Base-by-base conservation (phyloP, 2,329 filamentous ascomycete species). In the Beauveria medogensis region DNA sequence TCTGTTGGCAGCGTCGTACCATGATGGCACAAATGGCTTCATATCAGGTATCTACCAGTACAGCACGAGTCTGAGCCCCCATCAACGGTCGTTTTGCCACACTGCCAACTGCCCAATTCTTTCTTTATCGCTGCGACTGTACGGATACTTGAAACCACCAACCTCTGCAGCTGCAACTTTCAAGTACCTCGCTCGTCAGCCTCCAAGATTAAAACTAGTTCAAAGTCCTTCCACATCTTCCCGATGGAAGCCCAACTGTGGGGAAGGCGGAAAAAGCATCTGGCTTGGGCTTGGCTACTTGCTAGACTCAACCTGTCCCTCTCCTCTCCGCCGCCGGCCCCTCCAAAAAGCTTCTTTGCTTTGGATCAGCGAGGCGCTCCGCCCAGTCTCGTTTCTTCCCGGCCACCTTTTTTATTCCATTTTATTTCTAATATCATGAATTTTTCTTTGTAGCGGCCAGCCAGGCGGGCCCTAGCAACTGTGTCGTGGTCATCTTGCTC, bases 241-340 rank as follows among this genome's bases (percentile, higher is more conserved):
- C 30, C 34, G 44, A 44, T 59, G 47, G 47, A 59, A 51, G 55
- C 55, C 55, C 55, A 59, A 59, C 55, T 59, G 55, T 59, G 55
- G 55, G 55, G 55, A 51, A 57, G 3, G 9, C 20, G 54, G 28
- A 52, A 59, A 52, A 51, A 20, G 34, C 20, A 59, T 59, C 46
- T 59, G 30, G 55, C 55, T 51, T 48, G 16, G 55, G 55, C 22
- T 44, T 58, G 14, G 52, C 37, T 20, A 28, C 22, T 14, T 43
- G 34, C 34, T 55, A 55, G 10, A 37, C 37, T 26, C 26, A 54
- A 14, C 22, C 30, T 41, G 14, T 28, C 12, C 18, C 7, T 10
- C 37, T 16, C 8, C 30, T 52, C 20, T 28, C 24, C 22, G 9
- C 40, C 9, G 20, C 37, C 18, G 7, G 5, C 52, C 22, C 30